A percentile compares a stretch with the other conserved stretches of the same genome.
phyloP scores from a whole-genome alignment of 1,284 basidiomycete genomes.

The Ustilago sp. region DNA sequence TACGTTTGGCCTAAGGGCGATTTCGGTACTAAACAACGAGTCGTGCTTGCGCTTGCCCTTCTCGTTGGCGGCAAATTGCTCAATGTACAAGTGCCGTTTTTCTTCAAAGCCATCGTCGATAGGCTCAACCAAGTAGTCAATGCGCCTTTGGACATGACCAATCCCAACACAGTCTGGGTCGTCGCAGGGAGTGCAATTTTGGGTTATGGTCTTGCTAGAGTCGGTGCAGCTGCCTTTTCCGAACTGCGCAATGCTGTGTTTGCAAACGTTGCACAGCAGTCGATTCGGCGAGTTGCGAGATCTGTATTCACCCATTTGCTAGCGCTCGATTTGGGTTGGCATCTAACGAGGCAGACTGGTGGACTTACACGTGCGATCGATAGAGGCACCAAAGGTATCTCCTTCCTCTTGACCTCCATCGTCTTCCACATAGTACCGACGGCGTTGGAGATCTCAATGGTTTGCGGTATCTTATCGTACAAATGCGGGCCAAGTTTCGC shows the following conservation, averaged over 20 bases:
- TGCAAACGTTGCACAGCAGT: conserved; percentile 92
- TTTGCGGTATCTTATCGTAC: conserved; percentile 95
- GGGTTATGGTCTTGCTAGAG: conserved; percentile 90
- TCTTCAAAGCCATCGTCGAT: conserved; percentile 94
- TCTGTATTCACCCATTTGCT: conserved; percentile 94
- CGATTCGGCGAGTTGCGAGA: conserved; percentile 90
- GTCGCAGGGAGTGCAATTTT: conserved; percentile 88
- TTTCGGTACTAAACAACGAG: conserved; percentile 75
- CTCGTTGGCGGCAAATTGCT: conserved; percentile 89
- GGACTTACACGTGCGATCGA: conserved; percentile 96
- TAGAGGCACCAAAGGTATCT: conserved; percentile 96
- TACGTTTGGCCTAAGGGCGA: conserved; percentile 76
- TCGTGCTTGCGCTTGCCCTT: conserved; percentile 83
- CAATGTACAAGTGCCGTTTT: conserved; percentile 95
- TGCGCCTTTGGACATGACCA: conserved; percentile 76
- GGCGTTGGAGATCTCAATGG: conserved; percentile 93
- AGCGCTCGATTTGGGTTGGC: conserved; percentile 90
- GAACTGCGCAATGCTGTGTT: conserved; percentile 96
- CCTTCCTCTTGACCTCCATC: conserved; percentile 91
- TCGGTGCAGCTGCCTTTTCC: conserved; percentile 88
- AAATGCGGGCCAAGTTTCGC: conserved; percentile 98
- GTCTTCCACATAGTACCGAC: conserved; percentile 96
- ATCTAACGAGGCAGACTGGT: conserved; percentile 92
- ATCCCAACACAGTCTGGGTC: conserved; percentile 86
- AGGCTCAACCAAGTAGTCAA: conserved; percentile 76